These are phyloP conservation scores for Hyphopichia fennica DNA, from an alignment of 1,139 yeast species.

Conservation along the genomic window DNA sequence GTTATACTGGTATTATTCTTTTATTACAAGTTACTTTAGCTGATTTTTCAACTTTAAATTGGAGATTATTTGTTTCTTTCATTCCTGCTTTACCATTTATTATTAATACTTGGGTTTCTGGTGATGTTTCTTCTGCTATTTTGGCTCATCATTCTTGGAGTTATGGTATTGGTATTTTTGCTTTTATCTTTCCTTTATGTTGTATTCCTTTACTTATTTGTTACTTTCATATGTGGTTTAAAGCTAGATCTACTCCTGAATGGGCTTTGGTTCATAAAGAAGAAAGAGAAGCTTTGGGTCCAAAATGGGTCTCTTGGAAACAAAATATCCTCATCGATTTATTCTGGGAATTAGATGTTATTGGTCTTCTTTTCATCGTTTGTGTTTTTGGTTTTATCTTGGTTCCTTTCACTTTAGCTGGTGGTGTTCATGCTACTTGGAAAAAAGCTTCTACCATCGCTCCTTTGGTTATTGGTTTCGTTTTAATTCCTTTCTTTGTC, in stretches of 20 bases:
- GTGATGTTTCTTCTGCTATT: slow-evolving; percentile 42
- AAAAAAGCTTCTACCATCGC: slow-evolving; percentile 52
- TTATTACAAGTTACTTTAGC: slow-evolving; percentile 58
- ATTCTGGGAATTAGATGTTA: slow-evolving; percentile 54
- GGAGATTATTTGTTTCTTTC: slow-evolving; percentile 66
- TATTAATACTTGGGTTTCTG: slow-evolving; percentile 76
- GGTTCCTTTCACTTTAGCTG: slow-evolving; percentile 55
- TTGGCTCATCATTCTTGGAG: slow-evolving; percentile 47
- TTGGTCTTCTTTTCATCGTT: slow-evolving; percentile 52
- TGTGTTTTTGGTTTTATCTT: slow-evolving; percentile 58
- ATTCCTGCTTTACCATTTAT: slow-evolving; percentile 65
- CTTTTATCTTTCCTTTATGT: slow-evolving; percentile 67
- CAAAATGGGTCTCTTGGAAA: slow-evolving; percentile 12
- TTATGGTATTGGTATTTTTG: slow-evolving; percentile 81
- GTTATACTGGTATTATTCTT: slow-evolving; percentile 64
- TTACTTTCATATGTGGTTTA: slow-evolving; percentile 53
- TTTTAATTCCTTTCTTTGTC: slow-evolving; percentile 52
- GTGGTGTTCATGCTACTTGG: slow-evolving; percentile 56
- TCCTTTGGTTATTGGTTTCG: slow-evolving; percentile 64
- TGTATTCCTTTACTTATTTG: slow-evolving; percentile 58
- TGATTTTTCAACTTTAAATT: slow-evolving; percentile 65
- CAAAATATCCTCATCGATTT: slow-evolving; percentile 14
- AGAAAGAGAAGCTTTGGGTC: slow-evolving; percentile 17
- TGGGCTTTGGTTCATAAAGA: slow-evolving; percentile 28
- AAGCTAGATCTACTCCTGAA: slow-evolving; percentile 54